Base-by-base conservation (phyloP, 1,139 yeast genomes). In the Scheffersomyces illinoinensis region DNA sequence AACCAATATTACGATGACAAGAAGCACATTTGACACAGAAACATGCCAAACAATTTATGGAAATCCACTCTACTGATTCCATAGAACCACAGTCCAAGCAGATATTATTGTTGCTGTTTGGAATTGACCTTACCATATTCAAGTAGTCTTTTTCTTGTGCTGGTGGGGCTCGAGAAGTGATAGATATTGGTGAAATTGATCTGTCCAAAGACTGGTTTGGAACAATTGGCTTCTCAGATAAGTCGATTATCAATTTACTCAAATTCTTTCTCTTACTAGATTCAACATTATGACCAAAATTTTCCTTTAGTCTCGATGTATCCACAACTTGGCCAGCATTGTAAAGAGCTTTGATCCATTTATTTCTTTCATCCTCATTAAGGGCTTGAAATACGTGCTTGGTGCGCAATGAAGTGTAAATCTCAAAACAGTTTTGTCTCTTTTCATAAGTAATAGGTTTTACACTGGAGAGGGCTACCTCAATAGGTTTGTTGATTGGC, bases 11-110 rank as follows among this genome's bases (percentile, higher is more conserved):
- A 55, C 89, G 68, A 64, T 85, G 89, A 53, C 83, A 78, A 1
- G 87, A 83, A 0, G 97, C 89, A 68, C 98, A 93, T 54, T 89
- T 87, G 51, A 92, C 88, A 72, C 98, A 93, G 51, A 93, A 79
- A 12, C 90, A 85, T 24, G 87, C 86, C 59, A 92, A 75, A 55
- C 89, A 75, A 68, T 91, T 93, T 62, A 92, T 79, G 0, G 97
- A 90, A 5, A 93, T 84, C 98, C 98, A 93, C 67, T 93, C 98
- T 10, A 91, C 96, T 46, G 83, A 76, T 10, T 83, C 85, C 0
- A 76, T 67, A 2, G 85, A 70, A 0, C 89, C 89, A 77, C 98
- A 93, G 68, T 93, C 98, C 12, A 92, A 90, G 73, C 98, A 93
- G 8, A 68, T 64, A 21, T 73, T 68, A 68, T 93, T 93, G 49